phyloP scores from a whole-genome alignment of 495 filamentous ascomycete species.

The Hypoxylon intermedium region DNA sequence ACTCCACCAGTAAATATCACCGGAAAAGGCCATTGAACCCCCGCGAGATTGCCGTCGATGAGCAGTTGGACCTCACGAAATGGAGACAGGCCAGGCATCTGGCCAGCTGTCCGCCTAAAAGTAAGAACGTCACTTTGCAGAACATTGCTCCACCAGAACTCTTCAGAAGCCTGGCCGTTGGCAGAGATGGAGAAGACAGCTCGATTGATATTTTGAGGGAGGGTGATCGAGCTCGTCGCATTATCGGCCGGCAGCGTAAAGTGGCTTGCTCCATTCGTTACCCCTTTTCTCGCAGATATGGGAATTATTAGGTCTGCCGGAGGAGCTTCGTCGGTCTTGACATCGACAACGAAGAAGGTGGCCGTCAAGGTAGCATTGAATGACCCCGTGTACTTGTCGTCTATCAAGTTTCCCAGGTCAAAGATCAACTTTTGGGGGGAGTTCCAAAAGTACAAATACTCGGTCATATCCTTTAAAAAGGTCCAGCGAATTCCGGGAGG shows the following conservation, averaged over 20 bases:
- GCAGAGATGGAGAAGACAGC: constrained; percentile 81
- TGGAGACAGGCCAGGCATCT: constrained; percentile 72
- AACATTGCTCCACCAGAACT: constrained; percentile 90
- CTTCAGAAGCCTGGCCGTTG: constrained; percentile 77
- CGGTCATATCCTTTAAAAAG: constrained; percentile 84
- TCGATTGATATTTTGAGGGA: constrained; percentile 68
- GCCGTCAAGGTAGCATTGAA: constrained; percentile 82
- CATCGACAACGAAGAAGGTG: constrained; percentile 66
- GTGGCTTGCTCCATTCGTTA: constrained; percentile 62
- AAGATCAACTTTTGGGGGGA: constrained; percentile 77
- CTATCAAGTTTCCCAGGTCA: constrained; percentile 79
- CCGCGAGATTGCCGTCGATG: constrained; percentile 78
- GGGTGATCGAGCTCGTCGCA: constrained; percentile 63
- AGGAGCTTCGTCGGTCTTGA: constrained; percentile 46
- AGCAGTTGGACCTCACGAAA: constrained; percentile 84
- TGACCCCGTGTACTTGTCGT: constrained; percentile 76
- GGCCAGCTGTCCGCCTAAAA: constrained; percentile 62
- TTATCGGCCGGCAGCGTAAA: constrained; percentile 72
- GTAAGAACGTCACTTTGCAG: constrained; percentile 64
- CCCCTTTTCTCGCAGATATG: constrained; percentile 68
- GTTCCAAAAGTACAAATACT: constrained; percentile 74
- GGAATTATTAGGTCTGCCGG: constrained; percentile 76
- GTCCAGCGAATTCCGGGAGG: constrained; percentile 72
- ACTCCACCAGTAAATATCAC: constrained; percentile 89
- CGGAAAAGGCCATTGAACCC: constrained; percentile 83